Evolutionary conservation across 2,329 filamentous ascomycete species (phyloP).

Genomic region (Ilyonectria robusta): DNA sequence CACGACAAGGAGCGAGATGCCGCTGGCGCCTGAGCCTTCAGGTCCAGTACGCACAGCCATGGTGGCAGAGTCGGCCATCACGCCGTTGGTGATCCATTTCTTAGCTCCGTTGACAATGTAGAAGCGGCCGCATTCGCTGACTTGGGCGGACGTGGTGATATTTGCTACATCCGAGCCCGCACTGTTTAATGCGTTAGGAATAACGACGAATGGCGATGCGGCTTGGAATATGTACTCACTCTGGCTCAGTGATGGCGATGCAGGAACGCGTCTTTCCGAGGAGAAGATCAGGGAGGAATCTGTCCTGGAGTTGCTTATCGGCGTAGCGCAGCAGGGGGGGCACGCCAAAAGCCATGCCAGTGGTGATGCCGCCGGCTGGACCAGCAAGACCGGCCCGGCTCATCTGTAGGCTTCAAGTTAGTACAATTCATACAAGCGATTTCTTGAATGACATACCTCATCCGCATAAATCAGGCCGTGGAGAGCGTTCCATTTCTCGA

Average conservation of each 20-base stretch:
- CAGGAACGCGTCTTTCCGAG: conserved; percentile 77
- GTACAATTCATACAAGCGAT: neutral
- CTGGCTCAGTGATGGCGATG: conserved; percentile 85
- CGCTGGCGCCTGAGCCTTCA: conserved; percentile 69
- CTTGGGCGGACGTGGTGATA: conserved; percentile 77
- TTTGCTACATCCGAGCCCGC: conserved; percentile 82
- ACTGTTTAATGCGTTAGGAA: conserved; percentile 13
- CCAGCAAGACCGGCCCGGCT: conserved; percentile 74
- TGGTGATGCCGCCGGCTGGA: conserved; percentile 75
- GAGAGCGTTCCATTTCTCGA: conserved; percentile 82
- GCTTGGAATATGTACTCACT: conserved; percentile 46
- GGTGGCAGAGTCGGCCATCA: conserved; percentile 76
- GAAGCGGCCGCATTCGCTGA: conserved; percentile 73
- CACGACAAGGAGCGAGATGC: conserved; percentile 78
- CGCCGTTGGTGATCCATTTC: conserved; percentile 85
- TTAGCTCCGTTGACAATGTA: conserved; percentile 83
- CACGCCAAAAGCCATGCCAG: conserved; percentile 80
- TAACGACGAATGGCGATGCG: neutral
- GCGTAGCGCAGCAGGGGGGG: conserved; percentile 81
- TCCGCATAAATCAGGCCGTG: conserved; percentile 80
- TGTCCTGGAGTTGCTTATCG: conserved; percentile 71
- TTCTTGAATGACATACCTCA: conserved; percentile 51
- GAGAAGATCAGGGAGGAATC: conserved; percentile 77
- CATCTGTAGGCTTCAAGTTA: conserved; percentile 62
- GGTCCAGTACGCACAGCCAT: conserved; percentile 82